phyloP scores from a whole-genome alignment of 495 filamentous ascomycete species.

The Aspergillus hancockii region DNA sequence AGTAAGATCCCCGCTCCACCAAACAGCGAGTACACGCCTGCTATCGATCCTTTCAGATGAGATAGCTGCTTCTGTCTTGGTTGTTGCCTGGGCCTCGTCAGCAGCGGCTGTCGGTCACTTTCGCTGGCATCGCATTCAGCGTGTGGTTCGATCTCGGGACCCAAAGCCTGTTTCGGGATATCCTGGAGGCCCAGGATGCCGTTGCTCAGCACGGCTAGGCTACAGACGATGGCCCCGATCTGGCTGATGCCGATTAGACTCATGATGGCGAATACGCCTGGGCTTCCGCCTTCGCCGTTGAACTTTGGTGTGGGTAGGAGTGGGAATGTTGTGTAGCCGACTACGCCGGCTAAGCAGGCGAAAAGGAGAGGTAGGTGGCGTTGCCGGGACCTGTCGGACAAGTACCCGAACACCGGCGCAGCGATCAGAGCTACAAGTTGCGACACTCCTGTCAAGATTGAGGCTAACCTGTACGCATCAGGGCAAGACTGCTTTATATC shows the following conservation, averaged over 20 bases:
- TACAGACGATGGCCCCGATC: conserved; percentile 94
- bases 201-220: conserved; percentile 77
- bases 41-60: conserved; percentile 87
- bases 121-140: conserved; percentile 5
- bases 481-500: conserved; percentile 80
- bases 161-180: conserved; percentile 27
- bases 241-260: conserved; percentile 83
- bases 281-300: conserved; percentile 55
- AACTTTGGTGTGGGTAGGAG: conserved; percentile 69
- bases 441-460: conserved; percentile 81
- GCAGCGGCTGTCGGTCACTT: conserved; percentile 36
- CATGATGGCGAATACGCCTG: conserved; percentile 72
- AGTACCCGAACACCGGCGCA: conserved; percentile 83
- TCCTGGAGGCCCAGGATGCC: conserved; percentile 64
- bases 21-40: conserved; percentile 86
- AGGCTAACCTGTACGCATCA: conserved; percentile 80
- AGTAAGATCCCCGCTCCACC: conserved; percentile 90
- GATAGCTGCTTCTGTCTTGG: conserved; percentile 33
- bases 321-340: conserved; percentile 75
- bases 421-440: conserved; percentile 82
- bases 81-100: conserved; percentile 23
- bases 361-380: conserved; percentile 74
- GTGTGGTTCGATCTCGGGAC: conserved; percentile 20
- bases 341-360: conserved; percentile 68
- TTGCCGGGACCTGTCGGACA: conserved; percentile 60